Percentiles rank a stretch among this genome's conserved stretches.
phyloP scores from a whole-genome alignment of 257 asterid species.

The Fraxinus excelsior region DNA sequence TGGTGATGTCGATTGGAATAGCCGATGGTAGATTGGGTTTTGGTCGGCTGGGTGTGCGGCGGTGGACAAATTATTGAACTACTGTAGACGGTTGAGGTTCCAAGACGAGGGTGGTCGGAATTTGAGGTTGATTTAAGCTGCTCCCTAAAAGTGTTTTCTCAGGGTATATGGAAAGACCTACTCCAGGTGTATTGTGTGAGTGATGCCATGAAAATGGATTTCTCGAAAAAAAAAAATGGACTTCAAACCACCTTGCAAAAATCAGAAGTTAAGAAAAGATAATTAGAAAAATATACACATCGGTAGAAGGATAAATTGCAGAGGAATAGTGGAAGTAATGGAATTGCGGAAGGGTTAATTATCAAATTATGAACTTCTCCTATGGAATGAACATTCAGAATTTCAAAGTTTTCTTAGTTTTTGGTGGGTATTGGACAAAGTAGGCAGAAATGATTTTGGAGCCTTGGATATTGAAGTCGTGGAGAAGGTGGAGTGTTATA shows the following conservation, averaged over 20 bases:
- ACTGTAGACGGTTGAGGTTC: constrained; percentile 41
- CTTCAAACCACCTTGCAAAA: constrained; percentile 68
- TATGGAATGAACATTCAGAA: not conserved
- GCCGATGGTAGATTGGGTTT: too few relatives aligned
- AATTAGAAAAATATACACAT: constrained; percentile 3
- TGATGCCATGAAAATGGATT: constrained; percentile 43
- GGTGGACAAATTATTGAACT: constrained; percentile 36
- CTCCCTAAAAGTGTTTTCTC: constrained; percentile 1
- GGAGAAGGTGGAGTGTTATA: too few relatives aligned
- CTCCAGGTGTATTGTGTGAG: not conserved
- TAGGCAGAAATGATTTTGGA: too few relatives aligned
- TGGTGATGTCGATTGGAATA: too few relatives aligned
- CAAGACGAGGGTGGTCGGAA: constrained; percentile 32
- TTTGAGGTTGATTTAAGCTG: constrained; percentile 33
- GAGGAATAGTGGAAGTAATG: not conserved
- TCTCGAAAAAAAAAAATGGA: constrained; percentile 50
- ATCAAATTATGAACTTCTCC: too few relatives aligned
- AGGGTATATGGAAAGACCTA: too few relatives aligned
- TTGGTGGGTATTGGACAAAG: too few relatives aligned
- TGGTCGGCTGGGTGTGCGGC: not conserved
- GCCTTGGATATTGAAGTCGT: too few relatives aligned
- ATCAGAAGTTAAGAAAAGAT: constrained; percentile 7
- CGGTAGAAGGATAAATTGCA: not conserved
- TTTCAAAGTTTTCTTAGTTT: not conserved
- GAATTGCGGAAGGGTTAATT: not conserved